phyloP scores from a whole-genome alignment of 495 filamentous ascomycete species.

The Aspergillus taichungensis region DNA sequence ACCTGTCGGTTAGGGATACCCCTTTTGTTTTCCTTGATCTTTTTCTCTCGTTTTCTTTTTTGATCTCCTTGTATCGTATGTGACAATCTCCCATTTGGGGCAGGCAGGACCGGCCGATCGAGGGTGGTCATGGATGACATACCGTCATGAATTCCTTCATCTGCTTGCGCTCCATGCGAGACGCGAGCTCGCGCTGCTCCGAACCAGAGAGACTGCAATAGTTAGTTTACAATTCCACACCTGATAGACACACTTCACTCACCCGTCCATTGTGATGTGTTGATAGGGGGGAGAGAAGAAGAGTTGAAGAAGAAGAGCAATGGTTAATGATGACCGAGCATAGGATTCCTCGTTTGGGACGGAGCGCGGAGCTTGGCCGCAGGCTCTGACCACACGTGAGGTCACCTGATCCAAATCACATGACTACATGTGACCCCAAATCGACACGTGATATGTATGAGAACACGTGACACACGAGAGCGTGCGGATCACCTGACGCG shows the following conservation, averaged over 20 bases:
- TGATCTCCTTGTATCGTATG: neutral
- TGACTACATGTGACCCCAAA: conserved; percentile 9
- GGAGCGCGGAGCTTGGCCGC: conserved; percentile 26
- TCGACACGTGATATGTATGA: neutral
- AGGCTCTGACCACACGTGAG: conserved; percentile 18
- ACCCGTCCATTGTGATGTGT: conserved; percentile 38
- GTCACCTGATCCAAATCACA: conserved; percentile 11
- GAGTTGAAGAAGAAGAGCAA: conserved; percentile 1
- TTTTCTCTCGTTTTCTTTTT: too few relatives aligned
- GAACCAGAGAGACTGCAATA: conserved; percentile 53
- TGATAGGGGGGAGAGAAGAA: neutral
- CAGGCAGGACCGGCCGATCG: neutral
- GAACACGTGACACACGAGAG: conserved; percentile 4
- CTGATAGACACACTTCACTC: conserved; percentile 5
- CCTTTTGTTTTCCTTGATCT: too few relatives aligned
- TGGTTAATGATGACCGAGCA: conserved; percentile 4
- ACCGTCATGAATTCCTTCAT: conserved; percentile 98
- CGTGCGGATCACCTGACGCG: conserved; percentile 1
- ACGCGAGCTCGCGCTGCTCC: conserved; percentile 86
- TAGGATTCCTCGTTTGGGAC: neutral
- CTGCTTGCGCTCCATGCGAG: conserved; percentile 91
- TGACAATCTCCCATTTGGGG: neutral
- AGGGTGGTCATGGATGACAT: conserved; percentile 22
- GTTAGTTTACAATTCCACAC: conserved; percentile 5
- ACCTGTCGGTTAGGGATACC: too few relatives aligned